phyloP scores from a whole-genome alignment of 495 filamentous ascomycete species.

The Tuber melanosporum region DNA sequence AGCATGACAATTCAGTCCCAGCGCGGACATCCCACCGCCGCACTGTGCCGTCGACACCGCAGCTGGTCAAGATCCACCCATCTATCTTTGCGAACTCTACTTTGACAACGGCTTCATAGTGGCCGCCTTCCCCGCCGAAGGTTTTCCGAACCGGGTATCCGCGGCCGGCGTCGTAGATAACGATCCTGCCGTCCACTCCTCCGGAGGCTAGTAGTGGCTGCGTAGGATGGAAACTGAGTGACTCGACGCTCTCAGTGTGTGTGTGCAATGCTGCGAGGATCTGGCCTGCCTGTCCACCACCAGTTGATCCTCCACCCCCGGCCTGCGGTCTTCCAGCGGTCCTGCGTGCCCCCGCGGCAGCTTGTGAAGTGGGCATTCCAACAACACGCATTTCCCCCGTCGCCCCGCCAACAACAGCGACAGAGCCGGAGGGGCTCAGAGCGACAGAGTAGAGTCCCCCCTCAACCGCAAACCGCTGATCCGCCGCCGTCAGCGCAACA shows the following conservation, averaged over 20 bases:
- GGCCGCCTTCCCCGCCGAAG: slow-evolving; percentile 53
- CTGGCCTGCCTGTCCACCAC: slow-evolving; percentile 62
- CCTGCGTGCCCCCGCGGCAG: slow-evolving; percentile 42
- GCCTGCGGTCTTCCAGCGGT: slow-evolving; percentile 41
- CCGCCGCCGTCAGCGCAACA: slow-evolving; percentile 69
- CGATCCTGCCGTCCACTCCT: slow-evolving; percentile 84
- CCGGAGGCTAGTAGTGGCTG: slow-evolving; percentile 77
- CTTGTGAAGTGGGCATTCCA: slow-evolving; percentile 64
- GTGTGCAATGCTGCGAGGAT: slow-evolving; percentile 61
- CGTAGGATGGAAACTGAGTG: slow-evolving; percentile 70
- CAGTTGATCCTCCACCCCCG: slow-evolving; percentile 40
- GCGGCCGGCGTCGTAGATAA: slow-evolving; percentile 75
- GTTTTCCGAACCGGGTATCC: slow-evolving; percentile 76
- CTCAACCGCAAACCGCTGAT: slow-evolving; percentile 86
- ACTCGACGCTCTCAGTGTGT: slow-evolving; percentile 76
- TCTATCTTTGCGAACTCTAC: slow-evolving; percentile 69
- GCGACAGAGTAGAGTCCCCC: slow-evolving; percentile 84
- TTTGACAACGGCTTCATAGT: slow-evolving; percentile 83
- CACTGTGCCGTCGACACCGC: slow-evolving; percentile 81
- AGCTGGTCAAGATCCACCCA: slow-evolving; percentile 65
- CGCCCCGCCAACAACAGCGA: slow-evolving; percentile 81
- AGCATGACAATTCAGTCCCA: slow-evolving; percentile 56
- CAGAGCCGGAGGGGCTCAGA: slow-evolving; percentile 65
- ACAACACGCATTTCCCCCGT: slow-evolving; percentile 76
- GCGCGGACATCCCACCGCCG: slow-evolving; percentile 80